Base-by-base conservation (phyloP, 139 green algal species). In the Closterium sp. region DNA sequence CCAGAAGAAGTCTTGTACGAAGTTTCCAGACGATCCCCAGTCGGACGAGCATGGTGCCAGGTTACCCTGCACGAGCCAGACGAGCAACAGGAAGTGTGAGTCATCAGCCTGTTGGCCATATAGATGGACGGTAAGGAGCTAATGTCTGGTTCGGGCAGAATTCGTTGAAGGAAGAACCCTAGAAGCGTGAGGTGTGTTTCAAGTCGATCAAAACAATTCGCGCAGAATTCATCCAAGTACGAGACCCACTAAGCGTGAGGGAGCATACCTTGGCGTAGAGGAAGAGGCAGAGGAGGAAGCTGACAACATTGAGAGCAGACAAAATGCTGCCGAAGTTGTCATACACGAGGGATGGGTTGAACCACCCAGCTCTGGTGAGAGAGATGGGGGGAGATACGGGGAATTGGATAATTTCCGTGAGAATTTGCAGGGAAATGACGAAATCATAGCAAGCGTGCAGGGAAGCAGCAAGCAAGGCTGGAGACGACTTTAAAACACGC, bases 1-100 rank as follows among this genome's bases (percentile, higher is more conserved):
- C 96, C 96, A 97, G 91, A 95, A 97, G 87, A 96, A 97, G 91
- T 97, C 95, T 38, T 96, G 97, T 23, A 97, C 87, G 34, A 97
- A 87, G 88, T 93, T 97, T 35, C 95, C 95, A 38, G 90, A 93
- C 31, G 90, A 93, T 7, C 90, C 90, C 90, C 90, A 93, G 43
- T 93, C 90, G 9, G 86, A 87, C 10, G 90, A 93, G 2, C 21
- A 86, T 3, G n/a, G 83, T 32, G 83, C n/a, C 30, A 88, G 28
- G 85, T 88, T n/a, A 88, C 31, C 85, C 23, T 88, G 32, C 25
- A 31, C 32, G 25, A 31, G 12, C 33, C 32, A 36, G 31, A 0
- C 85, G 4, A 16, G n/a, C 10, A 88, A 31, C 19, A 66, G 8
- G 32, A 31, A 31, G 85, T 23, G 28, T 10, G 2, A 69, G 6